These are phyloP conservation scores for Pseudotsuga menziesii DNA, from an alignment of 75 land plant species.

Conservation along the genomic window DNA sequence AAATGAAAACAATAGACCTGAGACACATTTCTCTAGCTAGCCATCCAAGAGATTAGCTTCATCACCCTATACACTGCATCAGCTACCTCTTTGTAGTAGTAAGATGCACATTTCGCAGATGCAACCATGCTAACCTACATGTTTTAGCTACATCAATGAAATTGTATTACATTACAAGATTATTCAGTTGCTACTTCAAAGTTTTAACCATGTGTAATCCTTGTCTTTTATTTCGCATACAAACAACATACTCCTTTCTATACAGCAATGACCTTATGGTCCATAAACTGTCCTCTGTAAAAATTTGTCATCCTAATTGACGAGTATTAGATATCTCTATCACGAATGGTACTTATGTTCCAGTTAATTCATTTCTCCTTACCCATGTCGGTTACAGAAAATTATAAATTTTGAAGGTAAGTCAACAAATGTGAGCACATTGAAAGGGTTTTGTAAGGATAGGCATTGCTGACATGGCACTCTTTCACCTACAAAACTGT, in stretches of 20 bases:
- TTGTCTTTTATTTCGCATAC: too few relatives aligned
- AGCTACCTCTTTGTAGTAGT: not conserved
- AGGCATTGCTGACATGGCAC: not conserved
- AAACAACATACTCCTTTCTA: not conserved
- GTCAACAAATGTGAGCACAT: not conserved
- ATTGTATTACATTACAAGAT: too few relatives aligned
- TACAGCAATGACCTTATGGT: not conserved
- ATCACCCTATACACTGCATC: not conserved
- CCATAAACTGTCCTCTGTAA: not conserved
- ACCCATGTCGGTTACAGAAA: not conserved
- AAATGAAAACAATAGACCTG: not conserved
- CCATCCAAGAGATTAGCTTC: not conserved
- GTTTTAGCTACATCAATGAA: not conserved
- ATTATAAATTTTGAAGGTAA: not conserved
- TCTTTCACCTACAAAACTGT: too few relatives aligned
- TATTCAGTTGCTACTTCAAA: too few relatives aligned
- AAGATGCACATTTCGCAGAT: not conserved
- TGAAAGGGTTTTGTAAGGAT: not conserved
- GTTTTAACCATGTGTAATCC: too few relatives aligned
- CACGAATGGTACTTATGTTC: not conserved
- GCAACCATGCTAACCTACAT: not conserved
- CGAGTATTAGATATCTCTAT: too few relatives aligned
- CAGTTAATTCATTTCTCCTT: not conserved
- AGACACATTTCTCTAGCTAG: not conserved
- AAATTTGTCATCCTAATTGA: not conserved